Percentiles rank a stretch among this genome's conserved stretches.
Conservation (phyloP, 176 grass and related monocot species). For the Poa pratensis region DNA sequence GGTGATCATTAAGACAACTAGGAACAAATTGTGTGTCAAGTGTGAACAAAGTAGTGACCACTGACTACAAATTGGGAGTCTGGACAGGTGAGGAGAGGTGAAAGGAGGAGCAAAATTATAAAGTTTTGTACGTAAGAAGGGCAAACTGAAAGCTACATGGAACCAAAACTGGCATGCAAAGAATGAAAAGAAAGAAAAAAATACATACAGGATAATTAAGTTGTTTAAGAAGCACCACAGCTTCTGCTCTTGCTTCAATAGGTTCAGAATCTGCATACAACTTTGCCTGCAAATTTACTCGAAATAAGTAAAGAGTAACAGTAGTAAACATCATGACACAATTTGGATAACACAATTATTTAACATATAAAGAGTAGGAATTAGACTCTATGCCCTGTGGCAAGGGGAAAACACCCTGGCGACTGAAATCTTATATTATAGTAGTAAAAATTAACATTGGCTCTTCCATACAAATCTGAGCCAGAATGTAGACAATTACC, state of each 20-base stretch:
- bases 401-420: conserved; percentile 13
- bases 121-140: neutral
- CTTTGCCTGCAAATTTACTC: conserved; percentile 61
- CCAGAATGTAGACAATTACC: conserved; percentile 52
- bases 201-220: conserved; percentile 89
- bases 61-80: neutral
- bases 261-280: conserved; percentile 97
- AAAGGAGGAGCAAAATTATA: neutral
- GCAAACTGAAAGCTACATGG: neutral
- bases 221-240: conserved; percentile 97
- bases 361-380: conserved; percentile 1
- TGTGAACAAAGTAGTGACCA: conserved; percentile 13
- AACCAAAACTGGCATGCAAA: conserved; percentile 28
- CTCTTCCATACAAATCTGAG: conserved; percentile 15
- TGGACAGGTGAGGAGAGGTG: neutral
- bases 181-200: conserved; percentile 36
- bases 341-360: conserved; percentile 25
- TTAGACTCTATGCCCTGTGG: neutral
- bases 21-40: conserved; percentile 1
- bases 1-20: conserved; percentile 11
- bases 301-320: conserved; percentile 26
- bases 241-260: conserved; percentile 97
- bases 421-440: neutral
- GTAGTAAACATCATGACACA: conserved; percentile 26
- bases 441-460: conserved; percentile 28